These are phyloP conservation scores for Nemania sp. DNA, from an alignment of 2,329 filamentous ascomycete genomes.

Conservation along the genomic window DNA sequence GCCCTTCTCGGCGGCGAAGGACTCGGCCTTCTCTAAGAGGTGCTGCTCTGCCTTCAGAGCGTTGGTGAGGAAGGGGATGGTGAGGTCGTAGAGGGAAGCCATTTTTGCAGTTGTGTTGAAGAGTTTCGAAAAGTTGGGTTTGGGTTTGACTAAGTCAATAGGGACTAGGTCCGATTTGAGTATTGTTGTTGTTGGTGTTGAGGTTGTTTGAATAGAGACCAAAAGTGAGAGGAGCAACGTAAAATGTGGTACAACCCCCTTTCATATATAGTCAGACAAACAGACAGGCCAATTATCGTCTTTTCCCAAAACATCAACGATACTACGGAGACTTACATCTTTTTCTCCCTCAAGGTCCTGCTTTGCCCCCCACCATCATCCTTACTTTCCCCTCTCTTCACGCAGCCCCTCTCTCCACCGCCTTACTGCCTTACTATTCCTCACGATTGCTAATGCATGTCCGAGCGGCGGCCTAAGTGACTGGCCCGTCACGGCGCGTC, in stretches of 20 bases:
- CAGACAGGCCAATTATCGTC: no score
- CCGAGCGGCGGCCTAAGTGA: background rate
- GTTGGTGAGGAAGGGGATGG: slow-evolving; percentile 39
- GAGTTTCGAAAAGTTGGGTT: no score
- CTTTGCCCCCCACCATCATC: slow-evolving; percentile 8
- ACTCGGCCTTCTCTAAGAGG: slow-evolving; percentile 45
- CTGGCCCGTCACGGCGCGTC: background rate
- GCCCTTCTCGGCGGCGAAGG: slow-evolving; percentile 37
- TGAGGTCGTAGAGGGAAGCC: slow-evolving; percentile 47
- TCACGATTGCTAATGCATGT: background rate
- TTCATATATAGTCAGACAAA: slow-evolving; percentile 19
- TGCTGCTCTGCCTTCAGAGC: slow-evolving; percentile 39
- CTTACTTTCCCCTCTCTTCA: background rate
- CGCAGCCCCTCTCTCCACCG: slow-evolving; percentile 14
- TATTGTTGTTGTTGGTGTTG: slow-evolving; percentile 1
- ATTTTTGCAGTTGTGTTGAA: slow-evolving; percentile 30
- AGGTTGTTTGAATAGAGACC: background rate
- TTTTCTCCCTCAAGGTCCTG: no score
- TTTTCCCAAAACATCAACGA: no score
- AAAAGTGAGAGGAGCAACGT: background rate
- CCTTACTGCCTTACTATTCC: slow-evolving; percentile 14
- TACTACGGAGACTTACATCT: no score
- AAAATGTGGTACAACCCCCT: slow-evolving; percentile 2
- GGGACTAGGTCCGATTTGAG: background rate
- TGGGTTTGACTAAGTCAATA: background rate